Percentiles rank a stretch among this genome's conserved stretches.
These are phyloP conservation scores for Maudiozyma turicensis DNA, from an alignment of 805 yeast species.

Conservation along the genomic window DNA sequence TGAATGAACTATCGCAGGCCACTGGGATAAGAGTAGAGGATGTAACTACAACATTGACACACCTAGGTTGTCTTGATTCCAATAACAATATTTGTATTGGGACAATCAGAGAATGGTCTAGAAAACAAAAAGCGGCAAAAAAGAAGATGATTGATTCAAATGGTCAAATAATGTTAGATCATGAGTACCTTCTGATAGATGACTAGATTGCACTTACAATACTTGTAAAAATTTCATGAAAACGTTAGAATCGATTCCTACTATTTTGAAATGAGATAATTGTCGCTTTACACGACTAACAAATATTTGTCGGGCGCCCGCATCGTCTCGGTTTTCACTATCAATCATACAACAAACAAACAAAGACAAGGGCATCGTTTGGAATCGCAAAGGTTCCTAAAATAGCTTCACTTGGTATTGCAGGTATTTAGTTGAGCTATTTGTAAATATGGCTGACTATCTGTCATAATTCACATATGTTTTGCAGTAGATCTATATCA, in stretches of 20 bases:
- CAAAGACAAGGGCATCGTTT: no score
- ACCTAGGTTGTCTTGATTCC: slow-evolving; percentile 38
- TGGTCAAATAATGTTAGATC: slow-evolving; percentile 11
- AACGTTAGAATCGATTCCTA: no score
- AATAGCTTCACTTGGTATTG: no score
- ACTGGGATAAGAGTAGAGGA: slow-evolving; percentile 63
- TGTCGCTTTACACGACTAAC: neutral
- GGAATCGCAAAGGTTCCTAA: no score
- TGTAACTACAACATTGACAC: slow-evolving; percentile 46
- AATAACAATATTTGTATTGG: slow-evolving; percentile 14
- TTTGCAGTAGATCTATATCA: no score
- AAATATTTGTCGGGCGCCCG: neutral
- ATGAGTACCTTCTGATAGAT: slow-evolving; percentile 22
- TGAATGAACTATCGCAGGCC: slow-evolving; percentile 40
- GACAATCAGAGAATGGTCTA: slow-evolving; percentile 13
- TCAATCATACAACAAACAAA: no score
- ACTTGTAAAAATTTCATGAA: no score
- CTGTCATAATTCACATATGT: no score
- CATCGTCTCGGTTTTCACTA: no score
- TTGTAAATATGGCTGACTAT: no score
- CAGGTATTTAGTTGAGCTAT: no score
- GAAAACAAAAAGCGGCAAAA: neutral
- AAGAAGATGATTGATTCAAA: neutral
- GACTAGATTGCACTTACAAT: slow-evolving; percentile 3
- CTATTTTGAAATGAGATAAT: neutral